Evolutionary conservation across 2,329 filamentous ascomycete genomes (phyloP).

Genomic region (Colletotrichum siamense): DNA sequence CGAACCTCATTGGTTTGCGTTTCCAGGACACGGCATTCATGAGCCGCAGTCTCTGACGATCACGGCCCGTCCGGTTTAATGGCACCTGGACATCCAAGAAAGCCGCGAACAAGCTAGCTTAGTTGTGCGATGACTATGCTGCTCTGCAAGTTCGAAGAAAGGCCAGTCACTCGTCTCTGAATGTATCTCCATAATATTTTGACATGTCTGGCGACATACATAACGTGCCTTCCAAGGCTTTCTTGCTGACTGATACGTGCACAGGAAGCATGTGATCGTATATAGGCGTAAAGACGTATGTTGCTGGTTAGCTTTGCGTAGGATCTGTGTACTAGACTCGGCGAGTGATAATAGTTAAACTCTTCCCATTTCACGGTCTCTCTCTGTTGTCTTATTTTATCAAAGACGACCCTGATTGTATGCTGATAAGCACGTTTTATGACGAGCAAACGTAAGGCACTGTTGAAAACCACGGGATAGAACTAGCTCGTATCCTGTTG

Average conservation of each 20-base stretch:
- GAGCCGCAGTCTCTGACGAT: background rate
- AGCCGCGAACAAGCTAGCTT: background rate
- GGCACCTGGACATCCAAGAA: background rate
- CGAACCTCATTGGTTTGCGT: background rate
- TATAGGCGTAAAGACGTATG: background rate
- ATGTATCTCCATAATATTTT: background rate
- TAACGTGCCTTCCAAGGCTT: background rate
- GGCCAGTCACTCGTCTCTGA: background rate
- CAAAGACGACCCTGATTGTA: background rate
- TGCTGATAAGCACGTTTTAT: background rate
- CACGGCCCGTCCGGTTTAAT: background rate
- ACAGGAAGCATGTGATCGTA: background rate
- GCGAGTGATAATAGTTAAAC: background rate
- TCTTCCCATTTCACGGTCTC: background rate
- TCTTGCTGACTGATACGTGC: background rate
- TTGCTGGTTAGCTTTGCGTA: too few relatives aligned
- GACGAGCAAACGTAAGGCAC: background rate
- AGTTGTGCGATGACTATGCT: background rate
- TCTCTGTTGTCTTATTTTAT: background rate
- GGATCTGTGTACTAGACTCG: background rate
- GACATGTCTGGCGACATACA: background rate
- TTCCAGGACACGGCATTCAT: background rate
- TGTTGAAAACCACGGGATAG: rapidly evolving
- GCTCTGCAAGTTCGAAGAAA: background rate
- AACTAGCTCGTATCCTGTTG: background rate